Base-by-base conservation (phyloP, 768 basidiomycete species). In the Guyanaporus albipodus region DNA sequence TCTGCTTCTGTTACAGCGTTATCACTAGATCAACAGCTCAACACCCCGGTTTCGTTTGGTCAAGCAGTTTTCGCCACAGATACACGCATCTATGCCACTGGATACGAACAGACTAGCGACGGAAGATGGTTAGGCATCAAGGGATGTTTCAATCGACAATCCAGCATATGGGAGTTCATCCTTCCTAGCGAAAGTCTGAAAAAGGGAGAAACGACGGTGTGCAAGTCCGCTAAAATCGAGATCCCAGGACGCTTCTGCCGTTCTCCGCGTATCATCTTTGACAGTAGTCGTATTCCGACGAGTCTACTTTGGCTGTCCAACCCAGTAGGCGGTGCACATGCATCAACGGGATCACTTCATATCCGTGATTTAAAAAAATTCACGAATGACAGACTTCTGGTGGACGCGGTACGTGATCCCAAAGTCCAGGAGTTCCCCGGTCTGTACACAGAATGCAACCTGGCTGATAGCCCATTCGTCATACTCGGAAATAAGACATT, bases 121-220 rank as follows among this genome's bases (percentile, higher is more conserved):
- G 79, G 75, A 6, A 75, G 79, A 32, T 53, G 79, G 14, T 67
- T 87, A 12, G 85, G 85, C 0, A 60, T 81, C 48, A 78, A 74
- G 48, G 67, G 68, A 4, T 87, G 85, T 59, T 72, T 70, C 53
- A 87, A 87, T 53, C 73, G 83, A 1, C 77, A 78, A 0, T 62
- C 72, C 4, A 73, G 75, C 0, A 75, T 87, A 23, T 86, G 78
- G 78, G 70, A 73, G 26, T 56, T 86, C 21, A 45, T 40, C 4
- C 48, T 76, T 60, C 44, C 37, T 28, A 49, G 33, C n/a, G 31
- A 38, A 47, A 50, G 15, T 9, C 8, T 27, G 37, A 38, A 42
- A 23, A 43, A 48, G 28, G 39, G 28, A 40, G 2, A 42, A 53
- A 32, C 27, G 49, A 28, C 64, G 52, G 22, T 51, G 0, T 59